phyloP scores from a whole-genome alignment of 2,329 filamentous ascomycete species.

The Pseudocercospora vitis region DNA sequence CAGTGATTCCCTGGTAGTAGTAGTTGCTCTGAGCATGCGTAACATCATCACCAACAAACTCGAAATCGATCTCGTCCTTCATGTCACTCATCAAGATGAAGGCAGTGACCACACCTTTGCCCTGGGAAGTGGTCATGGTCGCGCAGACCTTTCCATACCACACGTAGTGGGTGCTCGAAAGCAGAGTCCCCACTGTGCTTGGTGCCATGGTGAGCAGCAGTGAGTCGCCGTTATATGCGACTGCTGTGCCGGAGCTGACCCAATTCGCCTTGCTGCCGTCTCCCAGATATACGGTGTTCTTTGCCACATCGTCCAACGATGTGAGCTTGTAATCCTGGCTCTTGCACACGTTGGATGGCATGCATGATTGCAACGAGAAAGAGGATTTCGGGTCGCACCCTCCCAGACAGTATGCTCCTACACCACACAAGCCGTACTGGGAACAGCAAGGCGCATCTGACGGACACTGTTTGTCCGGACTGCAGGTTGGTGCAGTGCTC shows the following conservation, averaged over 20 bases:
- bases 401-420: slow-evolving; percentile 91
- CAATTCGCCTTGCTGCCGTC: slow-evolving; percentile 78
- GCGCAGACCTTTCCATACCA: slow-evolving; percentile 96
- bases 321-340: slow-evolving; percentile 72
- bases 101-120: slow-evolving; percentile 87
- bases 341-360: slow-evolving; percentile 79
- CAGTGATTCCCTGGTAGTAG: slow-evolving; percentile 90
- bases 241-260: slow-evolving; percentile 79
- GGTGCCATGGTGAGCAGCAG: slow-evolving; percentile 86
- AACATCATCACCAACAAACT: slow-evolving; percentile 83
- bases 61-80: slow-evolving; percentile 98
- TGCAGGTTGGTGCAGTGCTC: slow-evolving; percentile 33
- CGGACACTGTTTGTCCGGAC: slow-evolving; percentile 35
- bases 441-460: slow-evolving; percentile 40
- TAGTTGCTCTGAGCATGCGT: slow-evolving; percentile 84
- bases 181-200: slow-evolving; percentile 79
- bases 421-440: slow-evolving; percentile 85
- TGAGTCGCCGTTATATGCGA: slow-evolving; percentile 63
- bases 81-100: slow-evolving; percentile 95
- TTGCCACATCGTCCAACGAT: slow-evolving; percentile 65
- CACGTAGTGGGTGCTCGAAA: slow-evolving; percentile 83
- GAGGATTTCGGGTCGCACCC: slow-evolving; percentile 90
- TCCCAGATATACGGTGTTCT: slow-evolving; percentile 82
- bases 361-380: slow-evolving; percentile 78
- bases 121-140: slow-evolving; percentile 78